Percentiles rank a stretch among this genome's conserved stretches.
These are phyloP conservation scores for Pseudogymnoascus sp. DNA, from an alignment of 2,329 filamentous ascomycete species.

Conservation along the genomic window DNA sequence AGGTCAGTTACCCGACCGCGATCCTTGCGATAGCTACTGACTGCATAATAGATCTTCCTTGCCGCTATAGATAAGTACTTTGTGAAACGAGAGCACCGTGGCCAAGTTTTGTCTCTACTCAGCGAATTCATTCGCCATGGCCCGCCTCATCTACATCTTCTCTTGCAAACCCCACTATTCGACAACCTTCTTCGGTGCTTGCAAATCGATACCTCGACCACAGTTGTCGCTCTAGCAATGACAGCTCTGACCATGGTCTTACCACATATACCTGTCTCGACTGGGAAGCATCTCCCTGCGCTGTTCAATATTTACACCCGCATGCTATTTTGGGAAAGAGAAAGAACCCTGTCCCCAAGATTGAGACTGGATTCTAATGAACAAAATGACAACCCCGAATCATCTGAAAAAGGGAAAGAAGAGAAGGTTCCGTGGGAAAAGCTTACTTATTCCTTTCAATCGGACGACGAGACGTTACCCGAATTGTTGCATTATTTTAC, in stretches of 20 bases:
- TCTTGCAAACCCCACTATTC: conserved; percentile 65
- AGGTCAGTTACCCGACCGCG: conserved; percentile 30
- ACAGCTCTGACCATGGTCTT: conserved; percentile 73
- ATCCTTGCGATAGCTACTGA: conserved; percentile 16
- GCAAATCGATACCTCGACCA: conserved; percentile 69
- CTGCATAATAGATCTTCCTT: conserved; percentile 51
- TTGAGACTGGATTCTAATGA: conserved; percentile 13
- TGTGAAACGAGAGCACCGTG: conserved; percentile 54
- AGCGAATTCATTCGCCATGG: conserved; percentile 67
- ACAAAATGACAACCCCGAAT: conserved; percentile 31
- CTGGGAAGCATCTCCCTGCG: conserved; percentile 60
- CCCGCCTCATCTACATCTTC: conserved; percentile 69
- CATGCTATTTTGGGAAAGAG: conserved; percentile 65
- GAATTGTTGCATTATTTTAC: conserved; percentile 71
- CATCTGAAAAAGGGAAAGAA: conserved; percentile 24
- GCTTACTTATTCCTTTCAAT: conserved; percentile 51
- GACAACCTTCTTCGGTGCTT: conserved; percentile 64
- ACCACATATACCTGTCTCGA: conserved; percentile 67
- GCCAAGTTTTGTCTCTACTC: conserved; percentile 57
- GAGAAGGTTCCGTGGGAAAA: conserved; percentile 53
- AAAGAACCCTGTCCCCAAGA: conserved; percentile 18
- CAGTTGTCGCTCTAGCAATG: conserved; percentile 65
- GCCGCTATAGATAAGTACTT: conserved; percentile 57
- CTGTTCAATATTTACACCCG: conserved; percentile 77
- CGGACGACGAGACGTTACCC: conserved; percentile 53